These are phyloP conservation scores for Verruconis gallopava DNA, from an alignment of 2,329 filamentous ascomycete species.

Conservation along the genomic window DNA sequence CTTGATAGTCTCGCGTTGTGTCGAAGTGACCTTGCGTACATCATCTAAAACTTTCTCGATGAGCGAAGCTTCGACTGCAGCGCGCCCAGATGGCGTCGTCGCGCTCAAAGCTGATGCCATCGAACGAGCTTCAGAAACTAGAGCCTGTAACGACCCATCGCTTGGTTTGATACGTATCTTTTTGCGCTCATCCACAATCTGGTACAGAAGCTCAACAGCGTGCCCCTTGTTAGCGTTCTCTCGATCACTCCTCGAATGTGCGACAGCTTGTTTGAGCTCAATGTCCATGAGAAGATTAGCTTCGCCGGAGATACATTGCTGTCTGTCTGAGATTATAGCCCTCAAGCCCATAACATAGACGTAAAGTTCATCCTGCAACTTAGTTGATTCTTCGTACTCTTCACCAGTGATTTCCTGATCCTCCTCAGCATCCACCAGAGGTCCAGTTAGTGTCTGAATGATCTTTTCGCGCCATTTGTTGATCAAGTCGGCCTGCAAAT, in stretches of 20 bases:
- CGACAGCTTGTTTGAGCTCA: slow-evolving; percentile 42
- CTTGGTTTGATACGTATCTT: slow-evolving; percentile 36
- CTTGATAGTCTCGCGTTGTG: slow-evolving; percentile 39
- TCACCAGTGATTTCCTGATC: slow-evolving; percentile 65
- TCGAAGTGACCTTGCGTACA: slow-evolving; percentile 39
- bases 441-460: slow-evolving; percentile 55
- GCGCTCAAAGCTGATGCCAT: slow-evolving; percentile 33
- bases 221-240: slow-evolving; percentile 49
- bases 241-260: neutral
- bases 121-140: slow-evolving; percentile 56
- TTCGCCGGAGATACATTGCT: slow-evolving; percentile 62
- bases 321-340: slow-evolving; percentile 64
- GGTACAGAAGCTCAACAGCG: slow-evolving; percentile 51
- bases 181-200: slow-evolving; percentile 37
- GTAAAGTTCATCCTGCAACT: slow-evolving; percentile 77
- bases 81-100: slow-evolving; percentile 42
- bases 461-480: slow-evolving; percentile 64
- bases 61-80: slow-evolving; percentile 50
- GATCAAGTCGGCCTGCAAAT: slow-evolving; percentile 58
- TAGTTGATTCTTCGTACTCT: slow-evolving; percentile 79
- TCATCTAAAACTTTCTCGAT: slow-evolving; percentile 49
- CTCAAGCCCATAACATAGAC: slow-evolving; percentile 72
- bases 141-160: slow-evolving; percentile 54
- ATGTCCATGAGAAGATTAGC: slow-evolving; percentile 61
- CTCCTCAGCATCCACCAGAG: slow-evolving; percentile 73